A percentile compares a stretch with the other conserved stretches of the same genome.
Conservation (phyloP, 768 basidiomycete species). For the Pisolithus tinctorius region DNA sequence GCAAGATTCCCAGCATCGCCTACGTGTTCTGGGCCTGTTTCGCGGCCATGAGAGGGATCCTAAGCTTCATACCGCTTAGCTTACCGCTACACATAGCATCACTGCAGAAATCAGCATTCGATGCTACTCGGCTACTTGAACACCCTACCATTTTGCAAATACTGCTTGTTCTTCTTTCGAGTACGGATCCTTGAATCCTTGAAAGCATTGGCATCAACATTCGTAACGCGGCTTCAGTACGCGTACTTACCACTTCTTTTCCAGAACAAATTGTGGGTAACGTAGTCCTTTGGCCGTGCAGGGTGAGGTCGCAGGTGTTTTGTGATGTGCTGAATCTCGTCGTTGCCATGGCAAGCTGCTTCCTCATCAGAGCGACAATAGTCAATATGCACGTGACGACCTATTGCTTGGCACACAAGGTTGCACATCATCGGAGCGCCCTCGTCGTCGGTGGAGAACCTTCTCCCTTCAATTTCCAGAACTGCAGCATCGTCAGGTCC, state of each 20-base stretch:
- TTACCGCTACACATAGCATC: constrained; percentile 42
- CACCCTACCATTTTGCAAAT: constrained; percentile 46
- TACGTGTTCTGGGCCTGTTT: constrained; percentile 40
- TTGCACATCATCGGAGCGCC: constrained; percentile 63
- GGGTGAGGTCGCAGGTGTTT: constrained; percentile 40
- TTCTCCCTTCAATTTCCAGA: constrained; percentile 49
- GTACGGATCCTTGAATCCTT: constrained; percentile 62
- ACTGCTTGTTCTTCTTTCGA: constrained; percentile 48
- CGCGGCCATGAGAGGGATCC: not conserved
- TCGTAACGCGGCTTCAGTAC: not conserved
- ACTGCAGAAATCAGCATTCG: constrained; percentile 16
- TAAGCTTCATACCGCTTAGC: not conserved
- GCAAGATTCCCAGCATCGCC: constrained; percentile 27
- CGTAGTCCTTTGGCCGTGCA: constrained; percentile 41
- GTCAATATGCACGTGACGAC: constrained; percentile 52
- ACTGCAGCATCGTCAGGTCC: constrained; percentile 38
- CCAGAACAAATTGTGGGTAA: constrained; percentile 53
- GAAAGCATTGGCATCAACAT: not conserved
- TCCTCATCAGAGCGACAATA: constrained; percentile 40
- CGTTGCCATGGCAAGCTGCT: constrained; percentile 30
- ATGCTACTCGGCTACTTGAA: constrained; percentile 2
- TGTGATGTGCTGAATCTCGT: constrained; percentile 41
- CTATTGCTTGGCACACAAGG: constrained; percentile 47
- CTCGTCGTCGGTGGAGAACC: constrained; percentile 46
- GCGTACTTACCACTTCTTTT: constrained; percentile 41